phyloP scores from a whole-genome alignment of 192 early-diverging fungal genomes.

The Podila epigama region DNA sequence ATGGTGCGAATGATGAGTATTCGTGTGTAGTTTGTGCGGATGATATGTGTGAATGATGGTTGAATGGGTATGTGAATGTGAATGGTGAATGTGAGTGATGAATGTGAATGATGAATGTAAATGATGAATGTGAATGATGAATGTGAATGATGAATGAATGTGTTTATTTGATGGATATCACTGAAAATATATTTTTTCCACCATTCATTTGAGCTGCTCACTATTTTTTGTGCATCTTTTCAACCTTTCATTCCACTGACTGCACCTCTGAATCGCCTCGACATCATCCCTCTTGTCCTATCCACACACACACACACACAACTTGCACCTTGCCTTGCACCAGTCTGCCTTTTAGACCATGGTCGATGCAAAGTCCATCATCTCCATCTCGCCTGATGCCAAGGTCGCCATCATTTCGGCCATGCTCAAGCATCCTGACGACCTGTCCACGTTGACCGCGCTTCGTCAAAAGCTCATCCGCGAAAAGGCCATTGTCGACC shows the following conservation, averaged over 20 bases:
- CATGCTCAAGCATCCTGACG: constrained; percentile 92
- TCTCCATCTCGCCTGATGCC: constrained; percentile 59
- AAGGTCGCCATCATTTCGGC: constrained; percentile 84
- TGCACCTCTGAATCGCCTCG: no score
- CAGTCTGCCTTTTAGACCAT: background rate
- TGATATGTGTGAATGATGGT: no score
- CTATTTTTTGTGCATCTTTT: no score
- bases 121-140: background rate
- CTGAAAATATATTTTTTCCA: no score
- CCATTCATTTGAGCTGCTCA: no score
- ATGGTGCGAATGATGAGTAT: no score
- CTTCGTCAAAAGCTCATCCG: constrained; percentile 84
- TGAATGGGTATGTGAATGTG: no score
- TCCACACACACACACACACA: background rate
- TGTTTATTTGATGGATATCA: no score
- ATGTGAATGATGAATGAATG: background rate
- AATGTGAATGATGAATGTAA: background rate
- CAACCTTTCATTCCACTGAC: no score
- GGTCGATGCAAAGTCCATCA: constrained; percentile 46
- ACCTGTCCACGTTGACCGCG: constrained; percentile 85
- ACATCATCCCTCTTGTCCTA: background rate
- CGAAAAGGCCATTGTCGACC: constrained; percentile 92
- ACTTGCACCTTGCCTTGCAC: background rate
- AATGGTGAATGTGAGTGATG: no score
- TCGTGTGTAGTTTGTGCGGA: no score